Evolutionary conservation across 352 stramenopile genomes (phyloP), one percentile per base, ranked within the genome.

Genomic region (Phytophthora citricola): DNA sequence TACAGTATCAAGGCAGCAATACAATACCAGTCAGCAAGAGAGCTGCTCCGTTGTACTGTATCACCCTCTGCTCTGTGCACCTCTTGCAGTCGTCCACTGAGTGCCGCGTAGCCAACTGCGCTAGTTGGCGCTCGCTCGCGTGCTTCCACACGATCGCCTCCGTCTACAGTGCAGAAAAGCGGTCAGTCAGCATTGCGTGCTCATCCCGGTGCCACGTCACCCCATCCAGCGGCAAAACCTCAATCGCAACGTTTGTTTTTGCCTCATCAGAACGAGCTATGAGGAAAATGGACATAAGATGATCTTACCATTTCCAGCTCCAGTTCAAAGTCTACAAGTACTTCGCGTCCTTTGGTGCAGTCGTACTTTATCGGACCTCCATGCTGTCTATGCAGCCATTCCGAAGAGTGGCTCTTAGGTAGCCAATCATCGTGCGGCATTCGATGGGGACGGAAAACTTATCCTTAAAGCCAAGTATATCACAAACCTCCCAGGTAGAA

Each of bases 131-230:
- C 50, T 87, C 67, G 12, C 43, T 79, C 56, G 75, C 76, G 51
- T 76, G 59, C 50, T 76, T 88, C 79, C 80, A 92, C 70, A 87
- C 80, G 51, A 90, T 81, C 40, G 81, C 58, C 29, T 90, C 81
- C 6, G 73, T 83, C 76, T 85, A 44, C 10, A 58, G 20, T 52
- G 32, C 50, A 74, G 6, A 61, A 46, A 66, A 55, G 14, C 31
- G 43, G 48, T 55, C 48, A 43, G 27, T n/a, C 29, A n/a, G 5
- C n/a, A 49, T n/a, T 49, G 10, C 10, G 32, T 27, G n/a, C 20
- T 53, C 36, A 46, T 53, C 15, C 26, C 10, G 9, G 31, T 27
- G 31, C 20, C 32, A 44, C 20, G 27, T 58, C 27, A 48, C 5
- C 38, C 31, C 9, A 14, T 36, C 31, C 8, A 36, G 10, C 1